These are phyloP conservation scores for Penicillium brevicompactum DNA, from an alignment of 2,329 filamentous ascomycete species.

Conservation along the genomic window DNA sequence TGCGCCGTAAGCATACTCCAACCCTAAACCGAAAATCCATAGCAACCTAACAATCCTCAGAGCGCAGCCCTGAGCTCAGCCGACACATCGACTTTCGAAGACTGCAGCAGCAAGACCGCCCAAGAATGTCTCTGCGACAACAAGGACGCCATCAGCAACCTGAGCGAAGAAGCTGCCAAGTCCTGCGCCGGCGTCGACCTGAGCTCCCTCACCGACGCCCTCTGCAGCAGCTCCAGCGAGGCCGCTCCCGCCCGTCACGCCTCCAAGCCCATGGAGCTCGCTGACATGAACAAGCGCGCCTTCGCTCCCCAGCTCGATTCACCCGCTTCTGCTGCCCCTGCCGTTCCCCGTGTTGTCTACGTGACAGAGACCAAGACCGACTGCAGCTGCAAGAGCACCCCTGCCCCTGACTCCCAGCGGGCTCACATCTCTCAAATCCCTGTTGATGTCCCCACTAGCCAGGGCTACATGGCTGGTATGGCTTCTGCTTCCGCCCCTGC, in stretches of 20 bases:
- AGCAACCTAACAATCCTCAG: conserved; percentile 8
- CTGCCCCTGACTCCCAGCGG: not conserved
- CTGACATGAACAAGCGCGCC: conserved; percentile 15
- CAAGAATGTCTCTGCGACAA: conserved; percentile 22
- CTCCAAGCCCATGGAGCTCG: conserved; percentile 21
- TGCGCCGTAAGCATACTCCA: conserved; percentile 21
- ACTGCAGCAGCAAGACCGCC: conserved; percentile 13
- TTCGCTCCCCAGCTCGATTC: conserved; percentile 3
- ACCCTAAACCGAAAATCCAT: too few species aligned
- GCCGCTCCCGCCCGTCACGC: conserved; percentile 18
- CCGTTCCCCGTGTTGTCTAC: conserved; percentile 18
- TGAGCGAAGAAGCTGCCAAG: conserved; percentile 2
- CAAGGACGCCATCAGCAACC: conserved; percentile 10
- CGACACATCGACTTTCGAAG: conserved; percentile 7
- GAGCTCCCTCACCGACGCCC: not conserved
- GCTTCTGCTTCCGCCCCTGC: conserved; percentile 11
- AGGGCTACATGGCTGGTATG: conserved; percentile 13
- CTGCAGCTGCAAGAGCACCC: conserved; percentile 22
- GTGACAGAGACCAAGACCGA: conserved; percentile 25
- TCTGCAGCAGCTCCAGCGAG: conserved; percentile 8
- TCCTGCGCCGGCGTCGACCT: conserved; percentile 17
- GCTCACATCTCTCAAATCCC: conserved; percentile 24
- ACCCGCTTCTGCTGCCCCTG: not conserved
- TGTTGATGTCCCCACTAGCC: conserved; percentile 17
- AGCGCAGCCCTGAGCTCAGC: conserved; percentile 5